Conservation (phyloP, 495 filamentous ascomycete species). For the Apiosordaria backusii region DNA sequence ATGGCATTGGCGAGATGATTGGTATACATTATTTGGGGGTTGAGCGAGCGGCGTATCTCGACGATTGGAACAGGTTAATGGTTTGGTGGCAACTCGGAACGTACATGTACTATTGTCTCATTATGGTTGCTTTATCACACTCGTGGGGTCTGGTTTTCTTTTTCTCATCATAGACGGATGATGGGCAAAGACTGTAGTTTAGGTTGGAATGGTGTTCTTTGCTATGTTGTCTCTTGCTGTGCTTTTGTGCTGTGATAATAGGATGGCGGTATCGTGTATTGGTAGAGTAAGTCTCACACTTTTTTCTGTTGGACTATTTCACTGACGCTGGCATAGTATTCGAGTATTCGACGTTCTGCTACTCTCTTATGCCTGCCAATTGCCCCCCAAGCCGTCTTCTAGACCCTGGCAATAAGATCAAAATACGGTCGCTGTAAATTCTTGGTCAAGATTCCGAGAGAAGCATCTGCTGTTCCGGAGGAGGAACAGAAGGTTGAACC, state of each 20-base stretch:
- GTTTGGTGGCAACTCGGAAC: constrained; percentile 26
- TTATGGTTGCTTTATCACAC: constrained; percentile 42
- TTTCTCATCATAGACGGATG: constrained; percentile 42
- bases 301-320: not conserved
- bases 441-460: no score
- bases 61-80: constrained; percentile 30
- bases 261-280: not conserved
- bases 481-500: no score
- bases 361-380: no score
- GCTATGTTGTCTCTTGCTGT: constrained; percentile 2
- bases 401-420: no score
- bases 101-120: constrained; percentile 46
- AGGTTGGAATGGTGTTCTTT: constrained; percentile 35
- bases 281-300: constrained; percentile 1
- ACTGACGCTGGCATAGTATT: not conserved
- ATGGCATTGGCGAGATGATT: constrained; percentile 6
- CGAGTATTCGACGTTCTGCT: no score
- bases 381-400: no score
- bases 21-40: constrained; percentile 20
- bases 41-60: constrained; percentile 30
- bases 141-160: constrained; percentile 29
- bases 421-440: no score
- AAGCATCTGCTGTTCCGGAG: no score
- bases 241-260: not conserved
- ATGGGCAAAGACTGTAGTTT: constrained; percentile 44